Evolutionary conservation across 768 basidiomycete genomes (phyloP).

Genomic region (Auricularia auricula-judae): DNA sequence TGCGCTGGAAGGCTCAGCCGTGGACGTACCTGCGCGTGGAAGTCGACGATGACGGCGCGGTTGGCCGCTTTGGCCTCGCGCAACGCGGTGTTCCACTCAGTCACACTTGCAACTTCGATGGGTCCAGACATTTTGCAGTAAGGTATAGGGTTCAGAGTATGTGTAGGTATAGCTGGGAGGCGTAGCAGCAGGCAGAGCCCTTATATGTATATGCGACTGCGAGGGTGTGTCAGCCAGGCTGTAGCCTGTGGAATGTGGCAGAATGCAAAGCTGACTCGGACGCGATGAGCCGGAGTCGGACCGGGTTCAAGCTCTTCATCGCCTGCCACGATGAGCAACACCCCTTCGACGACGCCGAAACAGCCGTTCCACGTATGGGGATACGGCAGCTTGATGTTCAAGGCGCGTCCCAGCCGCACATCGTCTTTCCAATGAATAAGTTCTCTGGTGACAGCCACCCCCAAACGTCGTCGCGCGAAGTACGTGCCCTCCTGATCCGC

Average conservation of each 20-base stretch:
- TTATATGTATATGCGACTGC: no score
- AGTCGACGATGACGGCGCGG: not conserved
- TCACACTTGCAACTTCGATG: not conserved
- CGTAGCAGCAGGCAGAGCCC: no score
- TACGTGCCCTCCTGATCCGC: conserved; percentile 17
- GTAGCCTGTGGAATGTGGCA: no score
- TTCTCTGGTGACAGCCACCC: conserved; percentile 45
- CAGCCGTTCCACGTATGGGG: not conserved
- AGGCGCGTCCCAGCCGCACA: conserved; percentile 28
- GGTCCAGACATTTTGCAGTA: not conserved
- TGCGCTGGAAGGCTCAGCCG: not conserved
- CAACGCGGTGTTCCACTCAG: not conserved
- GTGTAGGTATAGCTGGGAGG: not conserved
- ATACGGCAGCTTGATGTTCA: not conserved
- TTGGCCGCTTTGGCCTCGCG: not conserved
- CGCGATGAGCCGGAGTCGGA: no score
- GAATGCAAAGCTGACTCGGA: no score
- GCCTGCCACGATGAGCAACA: no score
- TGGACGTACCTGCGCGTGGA: not conserved
- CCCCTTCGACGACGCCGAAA: no score
- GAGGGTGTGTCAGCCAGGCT: no score
- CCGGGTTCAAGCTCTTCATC: no score
- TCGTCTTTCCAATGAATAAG: conserved; percentile 54
- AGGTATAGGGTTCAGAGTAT: not conserved
- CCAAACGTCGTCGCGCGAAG: conserved; percentile 66